Base-by-base conservation (phyloP, 345 rosid genomes). In the Schrenkiella parvula region DNA sequence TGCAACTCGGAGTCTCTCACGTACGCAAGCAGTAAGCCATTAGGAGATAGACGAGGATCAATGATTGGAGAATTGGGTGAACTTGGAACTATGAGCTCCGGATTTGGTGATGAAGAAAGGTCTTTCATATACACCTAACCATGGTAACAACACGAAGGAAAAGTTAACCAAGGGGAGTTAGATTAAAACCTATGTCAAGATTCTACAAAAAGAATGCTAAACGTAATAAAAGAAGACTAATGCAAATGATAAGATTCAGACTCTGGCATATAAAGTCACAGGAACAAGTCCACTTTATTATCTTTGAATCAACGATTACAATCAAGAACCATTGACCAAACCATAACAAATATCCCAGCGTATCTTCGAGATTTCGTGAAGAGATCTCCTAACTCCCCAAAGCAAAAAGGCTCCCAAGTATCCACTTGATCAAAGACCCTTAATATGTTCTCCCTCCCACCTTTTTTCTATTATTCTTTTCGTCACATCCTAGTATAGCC, bases 1-100 rank as follows among this genome's bases (percentile, higher is more conserved):
- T 89, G 90, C 61, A 95, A 75, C 81, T 95, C 99, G 3, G 77
- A 69, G 50, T 91, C 93, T 80, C 76, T 82, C 32, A 88, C 75
- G 67, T 83, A 95, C 65, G 87, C 91, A 67, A 89, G 88, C 89
- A 87, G 80, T 46, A 89, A 77, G 37, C 97, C 96, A 73, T 91
- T 93, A 26, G 90, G 95, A 43, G 99, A 95, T 48, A 88, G 80
- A 84, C 83, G 93, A 15, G 97, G 93, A 84, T 95, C 99, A 12
- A 88, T 87, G 59, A 95, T 64, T 2, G 95, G 87, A 9, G 96
- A 87, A 21, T 64, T 37, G 10, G 93, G 70, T 32, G 84, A 58
- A 73, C 86, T 87, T 18, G 84, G 80, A 76, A 93, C 88, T 77
- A 83, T 86, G 29, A 93, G 97, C 74, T 84, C 91, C 12, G 96